Evolutionary conservation across 2,329 filamentous ascomycete species (phyloP).

Genomic region (Aspergillus ustus): DNA sequence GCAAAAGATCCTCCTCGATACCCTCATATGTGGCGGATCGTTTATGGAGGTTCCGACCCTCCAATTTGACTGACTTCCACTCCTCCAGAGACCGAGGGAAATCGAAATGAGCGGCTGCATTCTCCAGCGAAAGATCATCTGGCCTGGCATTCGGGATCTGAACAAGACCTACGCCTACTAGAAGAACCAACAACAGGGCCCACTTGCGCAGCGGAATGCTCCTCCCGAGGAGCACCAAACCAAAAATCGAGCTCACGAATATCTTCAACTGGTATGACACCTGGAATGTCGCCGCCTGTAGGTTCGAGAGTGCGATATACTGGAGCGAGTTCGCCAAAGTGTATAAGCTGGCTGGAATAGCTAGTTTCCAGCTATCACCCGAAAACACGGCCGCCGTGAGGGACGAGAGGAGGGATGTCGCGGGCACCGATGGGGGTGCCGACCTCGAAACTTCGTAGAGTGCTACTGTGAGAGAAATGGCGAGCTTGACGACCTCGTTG

Average conservation of each 20-base stretch:
- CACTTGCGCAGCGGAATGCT: slow-evolving; percentile 75
- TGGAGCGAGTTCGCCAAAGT: slow-evolving; percentile 93
- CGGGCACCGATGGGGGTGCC: slow-evolving; percentile 76
- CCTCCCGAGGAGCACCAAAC: slow-evolving; percentile 74
- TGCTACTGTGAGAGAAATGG: slow-evolving; percentile 82
- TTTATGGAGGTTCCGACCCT: slow-evolving; percentile 59
- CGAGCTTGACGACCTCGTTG: slow-evolving; percentile 88
- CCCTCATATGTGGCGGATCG: slow-evolving; percentile 90
- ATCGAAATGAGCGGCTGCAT: slow-evolving; percentile 66
- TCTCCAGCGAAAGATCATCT: slow-evolving; percentile 57
- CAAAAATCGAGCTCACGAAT: slow-evolving; percentile 85
- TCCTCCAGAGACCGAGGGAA: slow-evolving; percentile 81
- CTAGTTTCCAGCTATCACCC: slow-evolving; percentile 92
- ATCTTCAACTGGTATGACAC: slow-evolving; percentile 95
- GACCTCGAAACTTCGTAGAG: slow-evolving; percentile 84
- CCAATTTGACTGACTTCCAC: slow-evolving; percentile 61
- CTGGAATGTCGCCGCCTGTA: slow-evolving; percentile 92
- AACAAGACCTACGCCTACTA: slow-evolving; percentile 81
- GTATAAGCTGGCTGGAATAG: slow-evolving; percentile 84
- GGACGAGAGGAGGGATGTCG: slow-evolving; percentile 77
- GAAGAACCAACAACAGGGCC: slow-evolving; percentile 77
- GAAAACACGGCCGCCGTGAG: slow-evolving; percentile 82
- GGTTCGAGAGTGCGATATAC: slow-evolving; percentile 86
- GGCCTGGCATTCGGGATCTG: slow-evolving; percentile 71
- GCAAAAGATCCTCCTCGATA: slow-evolving; percentile 68